phyloP scores from a whole-genome alignment of 306 rosid species.

The Vigna unguiculata region DNA sequence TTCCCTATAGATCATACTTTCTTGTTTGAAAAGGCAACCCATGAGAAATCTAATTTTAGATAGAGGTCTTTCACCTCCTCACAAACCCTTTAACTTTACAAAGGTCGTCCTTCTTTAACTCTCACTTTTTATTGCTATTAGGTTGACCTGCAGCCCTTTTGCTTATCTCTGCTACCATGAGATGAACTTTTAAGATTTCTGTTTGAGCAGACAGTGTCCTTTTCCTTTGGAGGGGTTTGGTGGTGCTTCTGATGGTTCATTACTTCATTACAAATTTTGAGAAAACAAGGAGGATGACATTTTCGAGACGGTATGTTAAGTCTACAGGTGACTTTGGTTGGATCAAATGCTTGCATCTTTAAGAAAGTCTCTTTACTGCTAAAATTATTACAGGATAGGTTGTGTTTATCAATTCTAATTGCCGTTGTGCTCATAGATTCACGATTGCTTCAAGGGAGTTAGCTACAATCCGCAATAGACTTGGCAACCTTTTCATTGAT shows the following conservation, averaged over 20 bases:
- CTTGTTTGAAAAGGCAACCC: neutral
- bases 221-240: neutral
- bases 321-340: neutral
- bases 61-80: slow-evolving; percentile 4
- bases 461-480: slow-evolving; percentile 12
- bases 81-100: neutral
- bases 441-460: slow-evolving; percentile 3
- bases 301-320: neutral
- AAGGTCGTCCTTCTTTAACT: slow-evolving; percentile 6
- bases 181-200: slow-evolving; percentile 7
- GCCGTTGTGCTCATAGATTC: neutral
- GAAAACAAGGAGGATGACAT: neutral
- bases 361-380: neutral
- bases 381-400: neutral
- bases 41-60: slow-evolving; percentile 23
- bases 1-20: neutral
- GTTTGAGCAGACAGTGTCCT: neutral
- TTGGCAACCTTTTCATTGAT: neutral
- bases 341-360: neutral
- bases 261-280: neutral
- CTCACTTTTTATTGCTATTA: slow-evolving; percentile 4
- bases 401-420: neutral
- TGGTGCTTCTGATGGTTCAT: neutral
- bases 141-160: slow-evolving; percentile 21
- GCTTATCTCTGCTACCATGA: neutral